Percentiles rank a stretch among this genome's conserved stretches.
Evolutionary conservation across 192 early-diverging fungal species (phyloP).

Genomic region (Entomortierella beljakovae): DNA sequence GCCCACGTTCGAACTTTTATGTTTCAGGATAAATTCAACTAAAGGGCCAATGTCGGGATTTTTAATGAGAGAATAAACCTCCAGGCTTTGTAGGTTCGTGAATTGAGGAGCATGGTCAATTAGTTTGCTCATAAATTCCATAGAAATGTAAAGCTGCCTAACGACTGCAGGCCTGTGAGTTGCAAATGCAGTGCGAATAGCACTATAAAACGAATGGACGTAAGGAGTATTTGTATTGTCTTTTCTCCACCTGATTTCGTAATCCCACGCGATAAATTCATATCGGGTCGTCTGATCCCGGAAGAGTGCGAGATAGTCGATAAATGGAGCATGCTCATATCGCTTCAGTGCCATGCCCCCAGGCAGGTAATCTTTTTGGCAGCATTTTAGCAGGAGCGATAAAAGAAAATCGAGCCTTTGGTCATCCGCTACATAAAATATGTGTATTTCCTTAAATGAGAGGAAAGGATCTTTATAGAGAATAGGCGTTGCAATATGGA

Average conservation of each 20-base stretch:
- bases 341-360: background rate
- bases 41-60: too few species aligned
- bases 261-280: background rate
- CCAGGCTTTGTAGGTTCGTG: background rate
- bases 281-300: background rate
- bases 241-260: background rate
- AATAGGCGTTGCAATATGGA: constrained; percentile 4
- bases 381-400: constrained; percentile 3
- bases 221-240: too few species aligned
- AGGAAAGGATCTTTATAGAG: constrained; percentile 13
- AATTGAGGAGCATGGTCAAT: background rate
- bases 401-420: background rate
- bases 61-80: background rate
- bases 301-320: constrained; percentile 12
- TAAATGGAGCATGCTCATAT: background rate
- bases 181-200: background rate
- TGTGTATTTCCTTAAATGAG: background rate
- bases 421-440: background rate
- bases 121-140: background rate
- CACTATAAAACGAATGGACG: background rate
- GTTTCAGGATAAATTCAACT: background rate
- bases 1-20: background rate
- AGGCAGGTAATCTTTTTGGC: constrained; percentile 1
- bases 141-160: background rate
- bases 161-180: constrained; percentile 1